Evolutionary conservation across 2,329 filamentous ascomycete species (phyloP), one percentile per base, ranked within the genome.

Genomic region (Aspergillus latus): DNA sequence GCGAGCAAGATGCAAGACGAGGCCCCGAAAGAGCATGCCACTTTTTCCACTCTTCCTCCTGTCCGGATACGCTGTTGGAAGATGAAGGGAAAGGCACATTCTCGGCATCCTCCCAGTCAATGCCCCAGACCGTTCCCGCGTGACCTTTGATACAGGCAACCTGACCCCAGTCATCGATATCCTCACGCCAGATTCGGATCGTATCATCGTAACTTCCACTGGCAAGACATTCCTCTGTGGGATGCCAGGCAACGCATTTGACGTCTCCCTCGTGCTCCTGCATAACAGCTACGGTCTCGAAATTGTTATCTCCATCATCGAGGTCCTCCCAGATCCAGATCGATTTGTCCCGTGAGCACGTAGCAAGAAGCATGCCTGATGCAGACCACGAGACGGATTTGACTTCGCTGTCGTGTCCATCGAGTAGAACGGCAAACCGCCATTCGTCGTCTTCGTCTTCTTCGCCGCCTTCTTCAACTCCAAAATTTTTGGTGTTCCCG

Each of bases 261-360:
- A 99, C 92, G 74, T 99, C 94, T 21, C 90, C 92, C 46, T 92
- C 89, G 72, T 99, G 94, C 75, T 97, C 94, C 74, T 90, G 91
- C 67, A 97, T 81, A 51, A 97, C 93, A 0, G 93, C 94, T 13
- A 97, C 87, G 1, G 94, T 97, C 80, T 99, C 94, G 79, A 92
- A 97, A 71, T 97, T 94, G 72, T 96, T 93, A 54, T 96, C 92
- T 13, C 88, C 89, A 63, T 89, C 88, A 54, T 78, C 76, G 52
- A 97, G 84, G 72, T 97, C 94, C 75, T 99, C 94, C 94, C 94
- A 99, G 66, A 99, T 90, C 94, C 94, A 99, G 15, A 97, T 90
- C 13, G 85, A 89, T 78, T 97, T 97, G 72, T 99, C 94, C 48
- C 94, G 84, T 52, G 86, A 89, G 74, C 92, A 97, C 0, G 92